These are phyloP conservation scores for Leptodermis oblonga DNA, from an alignment of 257 asterid species.

Conservation along the genomic window DNA sequence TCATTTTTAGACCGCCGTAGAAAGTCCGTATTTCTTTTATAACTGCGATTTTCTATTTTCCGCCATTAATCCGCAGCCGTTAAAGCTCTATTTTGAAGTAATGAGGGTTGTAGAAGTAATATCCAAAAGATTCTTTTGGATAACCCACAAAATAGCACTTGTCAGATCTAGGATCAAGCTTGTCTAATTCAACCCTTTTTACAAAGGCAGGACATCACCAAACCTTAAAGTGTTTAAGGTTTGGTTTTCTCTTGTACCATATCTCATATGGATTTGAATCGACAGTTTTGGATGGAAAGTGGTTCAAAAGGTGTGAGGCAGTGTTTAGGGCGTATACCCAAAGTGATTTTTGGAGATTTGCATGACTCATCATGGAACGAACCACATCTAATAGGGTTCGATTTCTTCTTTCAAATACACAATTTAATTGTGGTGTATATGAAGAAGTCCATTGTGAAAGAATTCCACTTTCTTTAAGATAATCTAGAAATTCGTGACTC, in stretches of 20 bases:
- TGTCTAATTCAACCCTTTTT: not conserved
- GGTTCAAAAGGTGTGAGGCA: not conserved
- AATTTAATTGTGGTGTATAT: not conserved
- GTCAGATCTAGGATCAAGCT: not conserved
- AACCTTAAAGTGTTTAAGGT: not conserved
- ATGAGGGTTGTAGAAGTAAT: not conserved
- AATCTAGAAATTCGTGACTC: not conserved
- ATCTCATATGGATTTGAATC: not conserved
- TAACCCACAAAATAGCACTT: not conserved
- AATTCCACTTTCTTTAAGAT: not conserved
- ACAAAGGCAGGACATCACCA: not conserved
- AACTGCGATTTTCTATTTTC: too few relatives aligned
- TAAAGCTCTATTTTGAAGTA: too few relatives aligned
- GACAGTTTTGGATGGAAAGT: not conserved
- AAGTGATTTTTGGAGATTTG: too few relatives aligned
- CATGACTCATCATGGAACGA: too few relatives aligned
- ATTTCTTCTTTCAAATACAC: not conserved
- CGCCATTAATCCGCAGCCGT: too few relatives aligned
- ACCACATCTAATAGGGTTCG: too few relatives aligned
- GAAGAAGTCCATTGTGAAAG: not conserved
- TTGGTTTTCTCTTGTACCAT: not conserved
- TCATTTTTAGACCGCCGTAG: too few relatives aligned
- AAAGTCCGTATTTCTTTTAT: too few relatives aligned
- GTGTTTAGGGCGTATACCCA: not conserved
- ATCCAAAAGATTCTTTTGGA: not conserved